Percentiles rank a stretch among this genome's conserved stretches.
phyloP scores from a whole-genome alignment of 331 rosid species.

The Telfairia occidentalis region DNA sequence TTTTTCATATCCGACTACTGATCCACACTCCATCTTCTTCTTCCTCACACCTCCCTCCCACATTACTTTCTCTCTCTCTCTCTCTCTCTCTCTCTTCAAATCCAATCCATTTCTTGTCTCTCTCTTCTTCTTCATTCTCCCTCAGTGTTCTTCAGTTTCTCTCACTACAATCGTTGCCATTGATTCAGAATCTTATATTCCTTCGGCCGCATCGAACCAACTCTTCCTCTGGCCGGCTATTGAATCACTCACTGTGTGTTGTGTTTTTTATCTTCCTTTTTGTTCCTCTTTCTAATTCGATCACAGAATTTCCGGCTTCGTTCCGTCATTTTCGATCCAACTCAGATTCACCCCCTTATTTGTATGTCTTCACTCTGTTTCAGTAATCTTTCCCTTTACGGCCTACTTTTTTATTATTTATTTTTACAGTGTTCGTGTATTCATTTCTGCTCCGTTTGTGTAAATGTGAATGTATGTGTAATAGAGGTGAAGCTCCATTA shows the following conservation, averaged over 20 bases:
- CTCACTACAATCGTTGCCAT: slow-evolving; percentile 21
- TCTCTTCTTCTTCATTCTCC: background rate
- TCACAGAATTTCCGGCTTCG: slow-evolving; percentile 6
- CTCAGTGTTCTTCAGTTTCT: slow-evolving; percentile 7
- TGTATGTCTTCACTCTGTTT: background rate
- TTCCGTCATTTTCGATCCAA: slow-evolving; percentile 39
- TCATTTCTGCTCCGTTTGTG: background rate
- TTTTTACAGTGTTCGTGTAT: background rate
- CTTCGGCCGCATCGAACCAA: slow-evolving; percentile 10
- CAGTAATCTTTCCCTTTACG: background rate
- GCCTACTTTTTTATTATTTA: background rate
- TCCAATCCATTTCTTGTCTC: slow-evolving; percentile 3
- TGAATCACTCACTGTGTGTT: slow-evolving; percentile 15
- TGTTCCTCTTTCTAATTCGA: slow-evolving; percentile 11
- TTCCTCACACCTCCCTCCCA: slow-evolving; percentile 8
- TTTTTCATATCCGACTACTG: background rate
- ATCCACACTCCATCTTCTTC: slow-evolving; percentile 17
- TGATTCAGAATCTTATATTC: slow-evolving; percentile 18
- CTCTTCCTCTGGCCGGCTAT: slow-evolving; percentile 25
- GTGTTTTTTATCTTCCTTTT: background rate
- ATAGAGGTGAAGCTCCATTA: background rate
- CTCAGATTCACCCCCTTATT: slow-evolving; percentile 17
- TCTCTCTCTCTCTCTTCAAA: slow-evolving; percentile 6
- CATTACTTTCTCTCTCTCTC: background rate
- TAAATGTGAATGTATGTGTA: background rate